These are phyloP conservation scores for Lolium rigidum DNA, from an alignment of 176 grass and related monocot genomes.

Conservation along the genomic window DNA sequence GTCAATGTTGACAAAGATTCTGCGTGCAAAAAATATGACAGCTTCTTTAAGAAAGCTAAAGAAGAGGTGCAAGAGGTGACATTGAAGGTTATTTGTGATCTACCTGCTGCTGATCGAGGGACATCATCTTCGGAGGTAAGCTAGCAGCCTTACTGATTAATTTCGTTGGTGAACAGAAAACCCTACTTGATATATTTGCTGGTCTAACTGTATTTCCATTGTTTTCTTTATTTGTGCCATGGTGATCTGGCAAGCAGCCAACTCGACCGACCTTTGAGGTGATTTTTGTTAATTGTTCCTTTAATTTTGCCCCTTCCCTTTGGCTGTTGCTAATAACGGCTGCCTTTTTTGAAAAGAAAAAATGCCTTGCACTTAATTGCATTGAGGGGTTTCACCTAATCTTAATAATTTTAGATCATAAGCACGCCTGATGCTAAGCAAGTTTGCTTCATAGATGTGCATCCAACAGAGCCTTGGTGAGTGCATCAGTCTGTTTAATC, in stretches of 20 bases:
- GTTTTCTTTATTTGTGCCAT: too few relatives aligned
- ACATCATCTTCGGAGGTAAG: background rate
- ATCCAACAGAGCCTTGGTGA: slow-evolving; percentile 19
- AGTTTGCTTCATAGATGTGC: background rate
- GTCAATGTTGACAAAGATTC: background rate
- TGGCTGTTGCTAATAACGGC: too few relatives aligned
- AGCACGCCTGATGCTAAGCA: background rate
- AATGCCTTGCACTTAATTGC: too few relatives aligned
- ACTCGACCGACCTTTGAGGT: background rate
- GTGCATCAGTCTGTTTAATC: background rate
- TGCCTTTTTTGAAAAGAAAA: too few relatives aligned
- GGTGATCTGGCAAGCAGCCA: background rate
- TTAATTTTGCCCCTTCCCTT: too few relatives aligned
- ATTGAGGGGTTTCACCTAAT: too few relatives aligned
- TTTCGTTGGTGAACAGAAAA: too few relatives aligned
- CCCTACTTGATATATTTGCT: too few relatives aligned
- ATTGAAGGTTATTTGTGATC: background rate
- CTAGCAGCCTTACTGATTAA: too few relatives aligned
- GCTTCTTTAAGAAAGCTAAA: background rate
- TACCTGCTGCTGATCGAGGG: background rate
- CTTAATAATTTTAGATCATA: background rate
- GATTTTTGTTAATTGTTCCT: background rate
- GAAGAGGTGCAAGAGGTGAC: background rate
- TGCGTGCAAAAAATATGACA: too few relatives aligned
- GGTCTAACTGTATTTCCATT: too few relatives aligned